Conservation (phyloP, 139 green algal species). For the Astrephomene gubernaculifera region DNA sequence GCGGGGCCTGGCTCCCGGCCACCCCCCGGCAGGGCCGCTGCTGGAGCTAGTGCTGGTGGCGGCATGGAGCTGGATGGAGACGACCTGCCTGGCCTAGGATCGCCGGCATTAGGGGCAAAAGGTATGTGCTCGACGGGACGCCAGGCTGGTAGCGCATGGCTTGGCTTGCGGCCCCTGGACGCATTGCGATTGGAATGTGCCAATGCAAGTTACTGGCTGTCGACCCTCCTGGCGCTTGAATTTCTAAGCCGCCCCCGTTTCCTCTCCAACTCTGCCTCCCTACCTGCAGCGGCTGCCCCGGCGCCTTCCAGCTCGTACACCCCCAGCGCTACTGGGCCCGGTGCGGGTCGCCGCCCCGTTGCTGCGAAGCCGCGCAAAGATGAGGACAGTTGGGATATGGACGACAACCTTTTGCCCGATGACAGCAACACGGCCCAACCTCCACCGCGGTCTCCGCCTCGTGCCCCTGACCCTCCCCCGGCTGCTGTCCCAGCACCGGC, state of each 20-base stretch:
- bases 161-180: no score
- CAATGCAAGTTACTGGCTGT: no score
- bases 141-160: no score
- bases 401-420: slow-evolving; percentile 51
- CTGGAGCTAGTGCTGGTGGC: neutral
- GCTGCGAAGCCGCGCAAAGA: neutral
- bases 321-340: neutral
- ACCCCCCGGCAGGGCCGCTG: no score
- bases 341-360: neutral
- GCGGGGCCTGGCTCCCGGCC: no score
- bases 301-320: no score
- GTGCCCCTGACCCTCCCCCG: neutral
- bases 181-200: no score
- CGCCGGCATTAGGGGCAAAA: neutral
- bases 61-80: slow-evolving; percentile 29
- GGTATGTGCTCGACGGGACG: no score
- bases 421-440: slow-evolving; percentile 1
- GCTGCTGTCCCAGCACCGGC: neutral
- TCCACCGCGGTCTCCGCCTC: neutral
- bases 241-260: no score
- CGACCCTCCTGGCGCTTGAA: no score
- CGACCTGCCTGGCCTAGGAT: slow-evolving; percentile 38
- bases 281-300: no score
- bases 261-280: no score
- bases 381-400: slow-evolving; percentile 48